Conservation (phyloP, 2,329 filamentous ascomycete species). For the Xylariales sp. region DNA sequence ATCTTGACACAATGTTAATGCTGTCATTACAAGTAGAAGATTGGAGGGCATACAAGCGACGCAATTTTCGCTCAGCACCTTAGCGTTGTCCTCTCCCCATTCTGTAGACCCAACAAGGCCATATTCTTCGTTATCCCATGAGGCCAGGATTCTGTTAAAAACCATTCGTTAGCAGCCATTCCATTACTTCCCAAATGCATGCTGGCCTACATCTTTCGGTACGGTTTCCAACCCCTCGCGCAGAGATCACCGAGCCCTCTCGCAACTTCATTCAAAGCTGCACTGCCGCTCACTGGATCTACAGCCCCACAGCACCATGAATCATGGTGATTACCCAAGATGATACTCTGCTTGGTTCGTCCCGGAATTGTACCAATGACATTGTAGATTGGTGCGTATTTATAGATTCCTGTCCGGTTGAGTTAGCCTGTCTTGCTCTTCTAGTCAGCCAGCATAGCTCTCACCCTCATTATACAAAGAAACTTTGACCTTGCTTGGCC, state of each 20-base stretch:
- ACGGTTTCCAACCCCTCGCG: conserved; percentile 63
- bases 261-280: conserved; percentile 65
- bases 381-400: conserved; percentile 33
- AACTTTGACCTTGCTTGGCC: conserved; percentile 34
- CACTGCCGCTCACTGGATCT: conserved; percentile 69
- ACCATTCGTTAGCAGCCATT: too few species aligned
- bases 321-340: conserved; percentile 70
- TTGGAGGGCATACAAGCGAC: conserved; percentile 47
- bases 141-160: conserved; percentile 55
- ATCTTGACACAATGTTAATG: conserved; percentile 9
- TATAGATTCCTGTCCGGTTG: too few species aligned
- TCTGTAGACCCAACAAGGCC: conserved; percentile 69
- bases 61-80: conserved; percentile 59
- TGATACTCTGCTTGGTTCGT: conserved; percentile 62
- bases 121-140: conserved; percentile 64
- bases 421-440: too few species aligned
- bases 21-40: neutral
- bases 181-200: neutral
- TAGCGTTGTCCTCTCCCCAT: conserved; percentile 70
- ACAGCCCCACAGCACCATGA: conserved; percentile 71
- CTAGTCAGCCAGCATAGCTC: too few species aligned
- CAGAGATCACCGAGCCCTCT: conserved; percentile 61
- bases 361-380: conserved; percentile 70
- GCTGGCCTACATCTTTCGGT: conserved; percentile 10
- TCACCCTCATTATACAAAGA: conserved; percentile 48